Evolutionary conservation across 805 yeast species (phyloP), one percentile per base, ranked within the genome.

Genomic region (Monosporozyma siamensis): DNA sequence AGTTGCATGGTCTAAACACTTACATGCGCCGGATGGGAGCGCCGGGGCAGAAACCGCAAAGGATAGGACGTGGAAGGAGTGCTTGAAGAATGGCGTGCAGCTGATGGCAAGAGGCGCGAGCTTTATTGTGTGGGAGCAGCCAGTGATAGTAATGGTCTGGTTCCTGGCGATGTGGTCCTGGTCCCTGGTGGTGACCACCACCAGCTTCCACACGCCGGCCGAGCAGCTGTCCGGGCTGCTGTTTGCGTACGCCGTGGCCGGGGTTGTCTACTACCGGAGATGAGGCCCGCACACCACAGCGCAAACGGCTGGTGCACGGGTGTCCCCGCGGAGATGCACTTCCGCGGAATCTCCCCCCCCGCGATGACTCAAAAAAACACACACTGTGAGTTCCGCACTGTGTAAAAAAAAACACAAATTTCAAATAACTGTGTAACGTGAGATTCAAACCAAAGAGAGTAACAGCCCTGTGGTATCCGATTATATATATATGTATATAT

Each of bases 121-220:
- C 14, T 52, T 45, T 24, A 35, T 49, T 4, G 35, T 51, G 2
- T 48, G 54, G 51, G 49, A 54, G 9, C 52, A 59, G 40, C 61
- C 70, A 4, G 43, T 55, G 6, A 31, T 57, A 6, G 38, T 60
- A 6, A 40, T 71, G 4, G 22, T 67, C 2, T 56, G 49, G 0
- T 53, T 78, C 17, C 52, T 72, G 24, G 44, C 49, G 1, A 56
- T 86, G 38, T 89, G 95, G 94, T 71, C 81, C 70, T 85, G 86
- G 77, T 87, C 88, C 92, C 69, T 89, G 32, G 64, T 89, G 25
- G 77, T 85, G 71, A 90, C 98, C 1, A 73, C 83, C 44, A 70
- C 83, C 12, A 82, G 85, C 56, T 90, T 88, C 73, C 98, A 92
- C 63, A 78, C 92, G 0, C 59, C 83, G 22, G 47, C 64, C 4